phyloP scores from a whole-genome alignment of 768 basidiomycete species.

The Phylloporus scabripes region DNA sequence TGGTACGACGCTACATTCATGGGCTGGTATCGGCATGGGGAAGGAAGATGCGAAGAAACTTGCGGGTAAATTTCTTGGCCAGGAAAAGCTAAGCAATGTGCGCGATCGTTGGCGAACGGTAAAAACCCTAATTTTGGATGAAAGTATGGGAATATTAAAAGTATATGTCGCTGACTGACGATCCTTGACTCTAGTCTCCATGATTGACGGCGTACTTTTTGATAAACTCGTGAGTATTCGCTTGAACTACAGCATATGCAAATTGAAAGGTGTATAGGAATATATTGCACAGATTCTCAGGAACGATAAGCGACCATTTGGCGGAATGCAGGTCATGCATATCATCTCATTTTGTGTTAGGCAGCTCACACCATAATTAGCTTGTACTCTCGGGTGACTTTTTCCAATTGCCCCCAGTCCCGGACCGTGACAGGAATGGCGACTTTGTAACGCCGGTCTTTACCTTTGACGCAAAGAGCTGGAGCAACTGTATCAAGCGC shows the following conservation, averaged over 20 bases:
- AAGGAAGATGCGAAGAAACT: constrained; percentile 48
- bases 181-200: constrained; percentile 56
- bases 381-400: constrained; percentile 86
- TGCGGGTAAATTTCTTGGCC: constrained; percentile 47
- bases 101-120: constrained; percentile 59
- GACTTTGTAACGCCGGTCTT: constrained; percentile 50
- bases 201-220: constrained; percentile 78
- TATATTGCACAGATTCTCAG: constrained; percentile 57
- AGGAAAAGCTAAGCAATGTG: constrained; percentile 34
- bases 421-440: constrained; percentile 43
- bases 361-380: constrained; percentile 32
- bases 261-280: constrained; percentile 41
- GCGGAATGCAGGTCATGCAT: constrained; percentile 72
- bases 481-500: constrained; percentile 57
- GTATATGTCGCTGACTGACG: background rate
- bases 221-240: constrained; percentile 62
- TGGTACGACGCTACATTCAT: constrained; percentile 75
- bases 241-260: constrained; percentile 30
- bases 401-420: constrained; percentile 84
- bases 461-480: constrained; percentile 76
- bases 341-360: background rate
- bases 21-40: constrained; percentile 78
- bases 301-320: constrained; percentile 56
- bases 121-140: constrained; percentile 73
- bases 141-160: constrained; percentile 46